Evolutionary conservation across 129 eudicot species (phyloP), one percentile per base, ranked within the genome.

Genomic region (Saposhnikovia divaricata): DNA sequence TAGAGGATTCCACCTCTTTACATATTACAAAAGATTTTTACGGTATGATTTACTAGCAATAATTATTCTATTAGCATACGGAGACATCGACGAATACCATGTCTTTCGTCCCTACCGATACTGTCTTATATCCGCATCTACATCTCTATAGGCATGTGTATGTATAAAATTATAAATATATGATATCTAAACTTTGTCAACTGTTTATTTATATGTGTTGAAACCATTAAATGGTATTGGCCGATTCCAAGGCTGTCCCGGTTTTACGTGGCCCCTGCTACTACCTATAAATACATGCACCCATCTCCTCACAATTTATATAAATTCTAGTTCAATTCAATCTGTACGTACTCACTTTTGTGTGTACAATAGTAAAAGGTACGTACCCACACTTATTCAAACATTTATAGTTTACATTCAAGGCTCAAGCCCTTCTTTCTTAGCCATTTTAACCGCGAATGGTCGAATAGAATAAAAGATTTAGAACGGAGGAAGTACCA

Each of bases 261-360:
- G 69, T 61, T 9, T 61, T 61, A 61, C 69, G 69, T 61, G 69
- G 28, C 69, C 76, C 76, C 25, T 40, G 50, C n/a, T 39, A 19
- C 14, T 72, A 6, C 76, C 76, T 72, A 72, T 72, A 72, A 72
- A 40, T 72, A 72, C 76, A 72, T 69, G 74, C 74, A 69, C 44
- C 28, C 34, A 38, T 74, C 39, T 74, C 34, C 77, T 73, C 55
- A 40, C 7, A 11, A 44, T 44, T 2, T 15, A 2, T 15, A 39
- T 34, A 14, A 44, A 16, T 72, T 23, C 76, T 5, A 15, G 21
- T 42, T 69, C 47, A 13, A 71, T 42, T 69, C 47, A 4, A 71
- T 70, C 21, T 37, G 10, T 70, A 70, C 43, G n/a, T 70, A 38
- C 23, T 15, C n/a, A 21, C 10, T 44, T 74, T 44, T 25, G 9